Base-by-base conservation (phyloP, 352 stramenopile genomes). In the Blastocystis sp. region DNA sequence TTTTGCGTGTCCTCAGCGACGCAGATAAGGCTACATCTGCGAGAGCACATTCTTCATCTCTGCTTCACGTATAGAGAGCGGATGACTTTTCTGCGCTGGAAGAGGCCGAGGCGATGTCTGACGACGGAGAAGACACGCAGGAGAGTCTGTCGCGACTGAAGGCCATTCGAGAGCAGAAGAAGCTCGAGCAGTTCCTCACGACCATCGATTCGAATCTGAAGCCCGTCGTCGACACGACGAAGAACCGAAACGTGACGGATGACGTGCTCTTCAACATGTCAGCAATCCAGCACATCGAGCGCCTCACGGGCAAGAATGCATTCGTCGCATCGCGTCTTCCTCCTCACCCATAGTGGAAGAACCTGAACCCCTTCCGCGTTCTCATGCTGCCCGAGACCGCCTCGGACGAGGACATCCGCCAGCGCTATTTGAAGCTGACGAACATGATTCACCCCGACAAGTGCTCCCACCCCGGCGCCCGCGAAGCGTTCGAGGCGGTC, bases 351-450 rank as follows among this genome's bases (percentile, higher is more conserved):
- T 85, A 93, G 90, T 96, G 94, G 94, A 95, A 95, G 91, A 96
- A 96, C 62, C 89, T 96, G n/a, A 96, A 96, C 37, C 94, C 94
- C 6, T 96, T 94, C 80, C 91, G 93, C 60, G 94, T 96, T 39
- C 91, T 96, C 31, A 96, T 96, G 94, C 92, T 96, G 55, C 93
- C 95, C 50, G 93, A 92, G 29, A 94, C 95, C 61, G 94, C 94
- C 2, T 94, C 93, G 0, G 93, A 96, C 35, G 94, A 96, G 55
- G 93, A 96, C 60, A 96, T 96, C 93, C 95, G 95, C 90, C 94
- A 96, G 92, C 94, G 95, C 91, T 96, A 96, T 62, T 93, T 94
- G 70, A 96, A 96, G 92, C 94, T 96, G 80, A 95, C 94, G 60
- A 94, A 93, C 24, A 92, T 96, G 90, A 93, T 96, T n/a, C 94